phyloP scores from a whole-genome alignment of 129 eudicot genomes.

The Pulicaria dysenterica region DNA sequence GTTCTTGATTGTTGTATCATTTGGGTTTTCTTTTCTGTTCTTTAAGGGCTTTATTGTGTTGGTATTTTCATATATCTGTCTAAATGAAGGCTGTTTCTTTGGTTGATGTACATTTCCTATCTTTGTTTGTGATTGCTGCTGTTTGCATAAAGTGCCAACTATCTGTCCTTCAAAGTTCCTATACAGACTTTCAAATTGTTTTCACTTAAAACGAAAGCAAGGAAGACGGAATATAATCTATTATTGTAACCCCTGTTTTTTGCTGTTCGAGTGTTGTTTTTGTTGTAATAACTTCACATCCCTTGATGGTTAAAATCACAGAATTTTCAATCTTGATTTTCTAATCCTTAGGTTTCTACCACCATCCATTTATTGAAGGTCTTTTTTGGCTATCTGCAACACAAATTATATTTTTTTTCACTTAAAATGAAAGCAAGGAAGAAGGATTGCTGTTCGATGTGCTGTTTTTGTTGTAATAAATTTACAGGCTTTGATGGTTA shows the following conservation, averaged over 20 bases:
- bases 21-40: not conserved
- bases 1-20: not conserved
- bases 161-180: not conserved
- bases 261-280: not conserved
- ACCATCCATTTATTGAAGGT: not conserved
- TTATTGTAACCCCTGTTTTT: not conserved
- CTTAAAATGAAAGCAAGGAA: not conserved
- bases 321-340: not conserved
- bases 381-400: not conserved
- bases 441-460: not conserved
- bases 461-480: slow-evolving; percentile 5
- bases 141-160: not conserved
- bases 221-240: too few relatives aligned
- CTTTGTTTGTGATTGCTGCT: too few relatives aligned
- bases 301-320: not conserved
- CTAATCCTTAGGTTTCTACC: not conserved
- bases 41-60: not conserved
- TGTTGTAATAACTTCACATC: not conserved
- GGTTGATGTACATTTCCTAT: too few relatives aligned
- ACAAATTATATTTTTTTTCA: not conserved
- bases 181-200: not conserved
- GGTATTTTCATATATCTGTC: not conserved
- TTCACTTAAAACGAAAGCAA: not conserved
- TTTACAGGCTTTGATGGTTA: not conserved
- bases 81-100: too few relatives aligned